Percentiles rank a stretch among this genome's conserved stretches.
Evolutionary conservation across 1,284 basidiomycete species (phyloP).

Genomic region (Omphalotus olearius): DNA sequence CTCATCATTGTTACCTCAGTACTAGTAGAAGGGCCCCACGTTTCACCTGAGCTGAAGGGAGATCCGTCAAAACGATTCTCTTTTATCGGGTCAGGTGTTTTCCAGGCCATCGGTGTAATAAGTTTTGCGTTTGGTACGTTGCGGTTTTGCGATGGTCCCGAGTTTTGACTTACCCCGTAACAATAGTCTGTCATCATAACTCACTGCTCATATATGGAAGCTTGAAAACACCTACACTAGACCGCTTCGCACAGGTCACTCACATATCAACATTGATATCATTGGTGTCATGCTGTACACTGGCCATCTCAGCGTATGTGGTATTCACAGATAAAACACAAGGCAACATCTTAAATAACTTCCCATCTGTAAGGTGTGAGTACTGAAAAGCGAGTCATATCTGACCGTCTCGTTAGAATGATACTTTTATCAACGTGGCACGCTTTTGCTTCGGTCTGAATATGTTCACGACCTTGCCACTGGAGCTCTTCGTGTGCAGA

Average conservation of each 20-base stretch:
- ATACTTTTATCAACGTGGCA: constrained; percentile 88
- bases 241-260: constrained; percentile 91
- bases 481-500: constrained; percentile 92
- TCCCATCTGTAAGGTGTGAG: constrained; percentile 49
- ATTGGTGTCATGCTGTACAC: constrained; percentile 75
- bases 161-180: background rate
- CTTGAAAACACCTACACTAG: constrained; percentile 88
- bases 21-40: constrained; percentile 80
- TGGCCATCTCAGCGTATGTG: constrained; percentile 89
- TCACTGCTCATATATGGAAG: constrained; percentile 94
- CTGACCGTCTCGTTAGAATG: constrained; percentile 41
- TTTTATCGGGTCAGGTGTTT: constrained; percentile 72
- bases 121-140: constrained; percentile 77
- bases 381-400: background rate
- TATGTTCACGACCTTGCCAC: constrained; percentile 95
- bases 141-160: background rate
- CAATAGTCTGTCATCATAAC: constrained; percentile 85
- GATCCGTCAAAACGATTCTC: constrained; percentile 68
- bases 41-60: constrained; percentile 78
- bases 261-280: constrained; percentile 87
- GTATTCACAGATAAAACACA: constrained; percentile 94
- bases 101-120: constrained; percentile 93
- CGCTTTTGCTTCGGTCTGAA: constrained; percentile 95
- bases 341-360: constrained; percentile 94
- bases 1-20: constrained; percentile 89